Evolutionary conservation across 768 basidiomycete genomes (phyloP).

Genomic region (Psilocybe subaeruginosa): DNA sequence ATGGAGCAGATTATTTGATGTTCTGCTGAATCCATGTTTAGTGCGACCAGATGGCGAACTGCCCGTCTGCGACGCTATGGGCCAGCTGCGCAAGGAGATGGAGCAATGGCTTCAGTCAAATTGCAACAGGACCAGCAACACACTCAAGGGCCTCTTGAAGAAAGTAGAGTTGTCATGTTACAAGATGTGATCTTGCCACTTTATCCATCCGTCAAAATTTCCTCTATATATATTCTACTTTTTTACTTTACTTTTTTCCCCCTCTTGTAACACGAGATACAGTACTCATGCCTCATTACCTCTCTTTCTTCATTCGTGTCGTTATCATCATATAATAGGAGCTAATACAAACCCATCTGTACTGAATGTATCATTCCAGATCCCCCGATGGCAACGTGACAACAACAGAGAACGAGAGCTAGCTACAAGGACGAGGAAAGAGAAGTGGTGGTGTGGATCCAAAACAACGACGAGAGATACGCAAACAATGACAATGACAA

Average conservation of each 20-base stretch:
- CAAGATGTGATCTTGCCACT: slow-evolving; percentile 22
- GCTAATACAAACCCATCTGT: slow-evolving; percentile 21
- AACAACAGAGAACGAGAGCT: slow-evolving; percentile 24
- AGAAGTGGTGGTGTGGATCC: slow-evolving; percentile 17
- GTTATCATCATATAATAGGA: slow-evolving; percentile 15
- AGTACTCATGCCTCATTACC: background rate
- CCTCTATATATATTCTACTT: slow-evolving; percentile 15
- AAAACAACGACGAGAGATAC: slow-evolving; percentile 18
- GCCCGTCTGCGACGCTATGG: slow-evolving; percentile 76
- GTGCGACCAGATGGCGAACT: slow-evolving; percentile 59
- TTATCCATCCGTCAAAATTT: slow-evolving; percentile 15
- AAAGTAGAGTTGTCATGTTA: slow-evolving; percentile 71
- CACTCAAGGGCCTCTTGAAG: slow-evolving; percentile 80
- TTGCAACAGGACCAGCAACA: slow-evolving; percentile 83
- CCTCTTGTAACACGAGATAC: slow-evolving; percentile 3
- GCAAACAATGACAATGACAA: slow-evolving; percentile 12
- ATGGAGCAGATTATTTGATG: slow-evolving; percentile 84
- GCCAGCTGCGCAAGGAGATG: slow-evolving; percentile 73
- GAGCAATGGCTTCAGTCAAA: slow-evolving; percentile 86
- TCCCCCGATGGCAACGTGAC: slow-evolving; percentile 33
- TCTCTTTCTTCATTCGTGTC: slow-evolving; percentile 5
- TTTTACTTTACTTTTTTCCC: slow-evolving; percentile 12
- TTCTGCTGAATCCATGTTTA: slow-evolving; percentile 81
- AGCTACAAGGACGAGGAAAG: slow-evolving; percentile 20
- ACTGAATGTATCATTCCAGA: slow-evolving; percentile 36